Base-by-base conservation (phyloP, 2,329 filamentous ascomycete genomes). In the Rasamsonia emersonii region DNA sequence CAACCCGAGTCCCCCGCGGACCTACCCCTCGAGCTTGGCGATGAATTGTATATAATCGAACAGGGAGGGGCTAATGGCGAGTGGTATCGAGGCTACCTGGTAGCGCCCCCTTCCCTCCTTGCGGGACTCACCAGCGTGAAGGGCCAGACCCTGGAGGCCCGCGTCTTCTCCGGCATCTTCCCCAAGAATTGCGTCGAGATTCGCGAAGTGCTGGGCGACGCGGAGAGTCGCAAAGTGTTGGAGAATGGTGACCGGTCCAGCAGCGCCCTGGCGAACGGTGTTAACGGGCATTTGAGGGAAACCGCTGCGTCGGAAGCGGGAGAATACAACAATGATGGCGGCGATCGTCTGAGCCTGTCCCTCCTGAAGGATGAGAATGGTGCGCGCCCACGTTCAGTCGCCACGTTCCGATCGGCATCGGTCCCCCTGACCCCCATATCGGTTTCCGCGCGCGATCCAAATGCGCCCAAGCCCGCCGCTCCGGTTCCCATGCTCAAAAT, bases 101-200 rank as follows among this genome's bases (percentile, higher is more conserved):
- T 98, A 45, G 86, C 91, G 42, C 89, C 91, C 32, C 91, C 91
- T 13, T 94, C 86, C 47, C 67, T 98, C 54, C 75, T 98, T 37
- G 85, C 91, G 11, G 91, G 89, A 28, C 67, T 98, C 56, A 96
- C 86, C 8, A 89, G 82, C 40, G 78, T 82, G 49, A 89, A 86
- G 57, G 89, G 91, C 28, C 86, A 95, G 59, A 93, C 88, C 1
- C 77, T 96, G 18, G 89, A 96, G 63, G 86, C 89, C 38, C 79
- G 91, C 43, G 91, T 98, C 37, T 98, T 96, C 56, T 94, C 88
- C n/a, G 91, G 91, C 48, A 93, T 98, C 50, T 98, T 98, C 54
- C 91, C 91, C 8, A 75, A 83, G 44, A 91, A 81, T 56, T 98
- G 89, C 49, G 89, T 98, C 36, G 86, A 98, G 60, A 80, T 98